phyloP scores from a whole-genome alignment of 2,329 filamentous ascomycete genomes.

The Sporothrix sp. region DNA sequence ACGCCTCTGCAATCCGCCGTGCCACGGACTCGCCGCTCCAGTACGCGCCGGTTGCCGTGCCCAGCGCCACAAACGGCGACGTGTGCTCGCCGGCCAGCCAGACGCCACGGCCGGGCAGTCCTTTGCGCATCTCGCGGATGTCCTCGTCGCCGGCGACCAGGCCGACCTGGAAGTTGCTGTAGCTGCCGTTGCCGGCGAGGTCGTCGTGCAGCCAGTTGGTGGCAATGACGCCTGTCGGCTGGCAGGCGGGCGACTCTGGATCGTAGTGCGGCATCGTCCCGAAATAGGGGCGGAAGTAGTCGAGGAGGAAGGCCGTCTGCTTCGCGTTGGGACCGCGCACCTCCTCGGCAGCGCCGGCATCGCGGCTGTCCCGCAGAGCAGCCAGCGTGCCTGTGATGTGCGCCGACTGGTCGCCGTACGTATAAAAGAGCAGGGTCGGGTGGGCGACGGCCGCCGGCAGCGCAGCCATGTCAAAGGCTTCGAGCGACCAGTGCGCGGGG shows the following conservation, averaged over 20 bases:
- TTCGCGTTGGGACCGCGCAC: constrained; percentile 29
- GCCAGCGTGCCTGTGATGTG: constrained; percentile 40
- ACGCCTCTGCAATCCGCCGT: constrained; percentile 49
- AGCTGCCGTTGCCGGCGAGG: constrained; percentile 71
- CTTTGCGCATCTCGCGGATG: constrained; percentile 53
- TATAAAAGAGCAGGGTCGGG: constrained; percentile 80
- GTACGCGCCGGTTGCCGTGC: constrained; percentile 82
- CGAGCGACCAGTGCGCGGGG: constrained; percentile 59
- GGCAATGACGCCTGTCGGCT: constrained; percentile 52
- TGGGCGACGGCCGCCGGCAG: constrained; percentile 51
- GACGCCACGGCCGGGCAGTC: constrained; percentile 55
- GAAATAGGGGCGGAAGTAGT: constrained; percentile 70
- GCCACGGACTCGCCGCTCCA: constrained; percentile 81
- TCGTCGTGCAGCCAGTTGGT: constrained; percentile 73
- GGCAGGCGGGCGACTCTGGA: constrained; percentile 42
- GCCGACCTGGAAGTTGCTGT: constrained; percentile 76
- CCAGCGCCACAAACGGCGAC: constrained; percentile 77
- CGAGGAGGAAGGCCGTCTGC: constrained; percentile 45
- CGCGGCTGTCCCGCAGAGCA: constrained; percentile 22
- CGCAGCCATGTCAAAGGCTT: constrained; percentile 66
- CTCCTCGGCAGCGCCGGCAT: constrained; percentile 8
- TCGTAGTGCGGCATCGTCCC: constrained; percentile 62
- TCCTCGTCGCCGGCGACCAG: constrained; percentile 61
- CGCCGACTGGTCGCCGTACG: constrained; percentile 52
- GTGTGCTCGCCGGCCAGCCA: constrained; percentile 92